Conservation (phyloP, 2,329 filamentous ascomycete genomes). For the Penicillium olsonii region DNA sequence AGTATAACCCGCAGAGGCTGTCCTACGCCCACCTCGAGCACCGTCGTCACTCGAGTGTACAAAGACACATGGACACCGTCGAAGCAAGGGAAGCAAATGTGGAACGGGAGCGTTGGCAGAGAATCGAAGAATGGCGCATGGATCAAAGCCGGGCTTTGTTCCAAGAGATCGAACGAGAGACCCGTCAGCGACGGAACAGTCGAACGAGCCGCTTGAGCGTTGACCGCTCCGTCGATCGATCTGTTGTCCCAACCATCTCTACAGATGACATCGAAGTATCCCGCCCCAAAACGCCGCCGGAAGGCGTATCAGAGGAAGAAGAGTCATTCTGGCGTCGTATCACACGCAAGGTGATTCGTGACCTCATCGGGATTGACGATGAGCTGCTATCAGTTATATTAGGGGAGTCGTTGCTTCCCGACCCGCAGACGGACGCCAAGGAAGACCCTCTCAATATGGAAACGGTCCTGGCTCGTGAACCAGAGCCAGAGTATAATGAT, state of each 20-base stretch:
- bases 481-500: slow-evolving; percentile 27
- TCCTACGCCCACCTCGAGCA: slow-evolving; percentile 41
- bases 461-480: slow-evolving; percentile 33
- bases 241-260: slow-evolving; percentile 18
- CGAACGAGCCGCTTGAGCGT: slow-evolving; percentile 26
- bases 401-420: slow-evolving; percentile 69
- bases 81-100: slow-evolving; percentile 59
- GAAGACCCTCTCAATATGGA: slow-evolving; percentile 39
- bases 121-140: slow-evolving; percentile 89
- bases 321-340: slow-evolving; percentile 78
- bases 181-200: slow-evolving; percentile 60
- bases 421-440: slow-evolving; percentile 23
- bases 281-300: slow-evolving; percentile 48
- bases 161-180: slow-evolving; percentile 87
- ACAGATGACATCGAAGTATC: slow-evolving; percentile 50
- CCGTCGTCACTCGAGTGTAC: slow-evolving; percentile 58
- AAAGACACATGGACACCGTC: slow-evolving; percentile 57
- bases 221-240: slow-evolving; percentile 21
- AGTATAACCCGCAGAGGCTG: slow-evolving; percentile 72
- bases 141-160: slow-evolving; percentile 85
- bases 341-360: slow-evolving; percentile 81
- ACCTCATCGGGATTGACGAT: slow-evolving; percentile 90
- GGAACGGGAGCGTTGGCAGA: slow-evolving; percentile 72
- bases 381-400: slow-evolving; percentile 80
- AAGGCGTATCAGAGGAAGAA: slow-evolving; percentile 49